Base-by-base conservation (phyloP, 1,139 yeast genomes). In the Pichia sp. region DNA sequence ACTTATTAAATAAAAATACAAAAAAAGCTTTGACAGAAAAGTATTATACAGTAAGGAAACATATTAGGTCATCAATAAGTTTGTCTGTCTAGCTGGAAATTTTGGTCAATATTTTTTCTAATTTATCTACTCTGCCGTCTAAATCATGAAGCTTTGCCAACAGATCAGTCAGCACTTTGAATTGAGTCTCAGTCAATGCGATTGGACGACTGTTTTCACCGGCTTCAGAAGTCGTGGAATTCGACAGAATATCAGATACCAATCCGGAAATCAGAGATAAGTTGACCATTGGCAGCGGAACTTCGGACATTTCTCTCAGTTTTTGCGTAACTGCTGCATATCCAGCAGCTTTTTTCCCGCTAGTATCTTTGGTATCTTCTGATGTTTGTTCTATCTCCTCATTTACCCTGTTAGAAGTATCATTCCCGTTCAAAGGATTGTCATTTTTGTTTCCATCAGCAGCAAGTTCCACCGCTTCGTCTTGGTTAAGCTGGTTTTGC, bases 71-170 rank as follows among this genome's bases (percentile, higher is more conserved):
- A 16, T 16, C 23, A 16, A 16, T 16, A 16, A 16, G 23, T 16
- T 16, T 16, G 23, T 16, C 23, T 16, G 23, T 16, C 23, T 16
- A 16, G 23, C 23, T 16, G 23, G 23, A 16, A 16, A 16, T 16
- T 16, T 16, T 16, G 23, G 23, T 16, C 23, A 16, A 16, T 16
- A 16, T 16, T 16, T 16, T 16, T 33, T 43, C 45, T 5, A 43
- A 35, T 16, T 23, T 27, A 10, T 38, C 27, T 6, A 42, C 39
- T 4, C 43, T 27, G 2, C 28, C 10, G 33, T 46, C 46, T 16
- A 43, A 37, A 29, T 36, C 26, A 27, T 46, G 44, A 9, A 46
- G 32, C 10, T 37, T 43, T 29, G 43, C 46, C 23, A 46, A 31
- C 4, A 43, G 29, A 5, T 33, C 27, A 23, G 28, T 41, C 33